Evolutionary conservation across 768 basidiomycete species (phyloP).

Genomic region (Nidularia sp.): DNA sequence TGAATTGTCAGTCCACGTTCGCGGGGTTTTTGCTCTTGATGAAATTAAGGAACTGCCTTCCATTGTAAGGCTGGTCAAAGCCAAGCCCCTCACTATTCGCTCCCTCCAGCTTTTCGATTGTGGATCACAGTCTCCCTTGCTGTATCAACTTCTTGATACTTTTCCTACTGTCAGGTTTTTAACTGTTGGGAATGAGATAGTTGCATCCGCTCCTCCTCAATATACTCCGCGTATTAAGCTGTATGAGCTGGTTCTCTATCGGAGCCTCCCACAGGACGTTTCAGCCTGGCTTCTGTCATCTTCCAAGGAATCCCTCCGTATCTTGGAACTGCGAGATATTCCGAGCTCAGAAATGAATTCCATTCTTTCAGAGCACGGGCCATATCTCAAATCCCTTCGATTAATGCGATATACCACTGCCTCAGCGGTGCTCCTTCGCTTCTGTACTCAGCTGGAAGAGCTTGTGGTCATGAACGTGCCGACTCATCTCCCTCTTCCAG

Average conservation of each 20-base stretch:
- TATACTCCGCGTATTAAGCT: slow-evolving; percentile 16
- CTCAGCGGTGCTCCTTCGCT: slow-evolving; percentile 24
- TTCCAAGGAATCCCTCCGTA: slow-evolving; percentile 27
- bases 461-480: slow-evolving; percentile 32
- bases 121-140: slow-evolving; percentile 36
- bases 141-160: slow-evolving; percentile 35
- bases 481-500: slow-evolving; percentile 22
- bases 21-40: no score
- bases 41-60: no score
- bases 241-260: slow-evolving; percentile 36
- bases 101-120: slow-evolving; percentile 18
- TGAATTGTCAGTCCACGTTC: neutral
- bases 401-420: slow-evolving; percentile 27
- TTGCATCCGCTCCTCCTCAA: slow-evolving; percentile 25
- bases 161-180: slow-evolving; percentile 34
- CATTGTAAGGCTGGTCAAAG: no score
- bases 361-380: slow-evolving; percentile 21
- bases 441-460: slow-evolving; percentile 35
- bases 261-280: slow-evolving; percentile 20
- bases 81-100: slow-evolving; percentile 3
- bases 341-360: slow-evolving; percentile 18
- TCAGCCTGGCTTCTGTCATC: slow-evolving; percentile 33
- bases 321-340: slow-evolving; percentile 34
- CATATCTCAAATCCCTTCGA: slow-evolving; percentile 37
- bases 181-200: slow-evolving; percentile 26